A percentile compares a stretch with the other conserved stretches of the same genome.
These are phyloP conservation scores for Coffea eugenioides DNA, from an alignment of 257 asterid species.

Conservation along the genomic window DNA sequence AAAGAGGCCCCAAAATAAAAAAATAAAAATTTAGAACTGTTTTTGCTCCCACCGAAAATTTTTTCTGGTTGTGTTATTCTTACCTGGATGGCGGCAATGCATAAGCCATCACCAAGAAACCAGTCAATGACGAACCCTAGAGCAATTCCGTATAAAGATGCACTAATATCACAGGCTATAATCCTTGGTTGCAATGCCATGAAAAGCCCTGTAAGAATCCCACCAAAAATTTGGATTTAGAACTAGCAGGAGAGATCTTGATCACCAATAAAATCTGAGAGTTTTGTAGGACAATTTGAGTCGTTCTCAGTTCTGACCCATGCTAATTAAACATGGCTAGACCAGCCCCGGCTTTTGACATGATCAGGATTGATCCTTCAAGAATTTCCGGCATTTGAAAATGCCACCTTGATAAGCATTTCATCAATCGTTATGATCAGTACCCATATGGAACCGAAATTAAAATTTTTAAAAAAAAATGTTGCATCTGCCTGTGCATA, in stretches of 20 bases:
- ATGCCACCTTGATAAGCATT: constrained; percentile 41
- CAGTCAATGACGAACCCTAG: constrained; percentile 64
- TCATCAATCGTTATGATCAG: too few relatives aligned
- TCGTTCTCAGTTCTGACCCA: constrained; percentile 34
- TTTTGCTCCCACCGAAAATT: too few relatives aligned
- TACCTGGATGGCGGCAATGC: constrained; percentile 58
- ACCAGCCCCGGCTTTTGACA: constrained; percentile 63
- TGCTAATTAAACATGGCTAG: constrained; percentile 53
- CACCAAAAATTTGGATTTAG: too few relatives aligned
- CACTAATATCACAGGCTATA: constrained; percentile 48
- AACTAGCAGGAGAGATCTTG: neutral
- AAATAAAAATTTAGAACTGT: too few relatives aligned
- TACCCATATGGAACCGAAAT: too few relatives aligned
- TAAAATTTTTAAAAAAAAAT: too few relatives aligned
- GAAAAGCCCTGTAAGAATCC: constrained; percentile 40
- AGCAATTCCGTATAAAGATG: constrained; percentile 43
- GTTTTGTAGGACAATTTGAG: neutral
- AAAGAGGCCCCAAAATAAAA: too few relatives aligned
- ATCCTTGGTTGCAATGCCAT: constrained; percentile 63
- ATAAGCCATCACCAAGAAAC: constrained; percentile 43
- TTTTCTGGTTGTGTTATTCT: too few relatives aligned
- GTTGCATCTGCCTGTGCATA: too few relatives aligned
- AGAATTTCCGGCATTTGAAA: constrained; percentile 50
- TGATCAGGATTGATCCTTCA: constrained; percentile 51
- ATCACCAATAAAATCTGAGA: neutral